A percentile compares a stretch with the other conserved stretches of the same genome.
phyloP scores from a whole-genome alignment of 352 stramenopile genomes.

The Lagenidium sp. region DNA sequence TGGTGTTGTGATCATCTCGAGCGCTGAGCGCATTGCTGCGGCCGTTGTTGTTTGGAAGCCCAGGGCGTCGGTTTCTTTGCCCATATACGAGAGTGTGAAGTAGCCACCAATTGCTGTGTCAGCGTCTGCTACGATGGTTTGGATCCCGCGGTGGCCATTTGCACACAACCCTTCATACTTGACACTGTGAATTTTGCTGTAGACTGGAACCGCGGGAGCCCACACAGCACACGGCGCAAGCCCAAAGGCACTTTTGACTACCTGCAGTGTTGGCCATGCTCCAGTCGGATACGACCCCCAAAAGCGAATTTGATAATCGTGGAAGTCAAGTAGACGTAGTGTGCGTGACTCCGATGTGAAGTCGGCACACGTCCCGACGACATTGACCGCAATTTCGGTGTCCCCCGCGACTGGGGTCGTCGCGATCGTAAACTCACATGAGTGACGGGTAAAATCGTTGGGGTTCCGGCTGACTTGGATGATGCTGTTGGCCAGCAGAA shows the following conservation, averaged over 20 bases:
- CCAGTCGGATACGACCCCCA: constrained; percentile 60
- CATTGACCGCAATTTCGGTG: constrained; percentile 23
- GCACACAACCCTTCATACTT: constrained; percentile 62
- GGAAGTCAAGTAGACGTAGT: constrained; percentile 55
- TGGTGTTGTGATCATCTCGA: constrained; percentile 77
- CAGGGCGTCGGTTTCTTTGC: constrained; percentile 63
- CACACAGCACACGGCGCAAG: constrained; percentile 22
- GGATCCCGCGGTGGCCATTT: constrained; percentile 29
- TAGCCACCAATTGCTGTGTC: constrained; percentile 79
- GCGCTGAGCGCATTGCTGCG: constrained; percentile 70
- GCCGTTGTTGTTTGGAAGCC: constrained; percentile 66
- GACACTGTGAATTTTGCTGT: constrained; percentile 48
- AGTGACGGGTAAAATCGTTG: constrained; percentile 53
- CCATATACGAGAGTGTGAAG: constrained; percentile 88
- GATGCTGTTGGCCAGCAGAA: constrained; percentile 22
- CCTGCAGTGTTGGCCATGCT: constrained; percentile 57
- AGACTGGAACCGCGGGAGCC: constrained; percentile 27
- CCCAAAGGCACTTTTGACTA: constrained; percentile 33
- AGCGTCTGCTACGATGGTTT: constrained; percentile 68
- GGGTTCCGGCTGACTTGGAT: constrained; percentile 69
- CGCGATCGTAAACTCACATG: constrained; percentile 42
- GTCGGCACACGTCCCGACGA: constrained; percentile 16
- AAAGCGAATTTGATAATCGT: constrained; percentile 66
- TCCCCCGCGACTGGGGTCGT: constrained; percentile 4
- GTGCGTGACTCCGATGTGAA: constrained; percentile 37